Conservation (phyloP, 176 grass and related monocot genomes). For the Avena insularis region DNA sequence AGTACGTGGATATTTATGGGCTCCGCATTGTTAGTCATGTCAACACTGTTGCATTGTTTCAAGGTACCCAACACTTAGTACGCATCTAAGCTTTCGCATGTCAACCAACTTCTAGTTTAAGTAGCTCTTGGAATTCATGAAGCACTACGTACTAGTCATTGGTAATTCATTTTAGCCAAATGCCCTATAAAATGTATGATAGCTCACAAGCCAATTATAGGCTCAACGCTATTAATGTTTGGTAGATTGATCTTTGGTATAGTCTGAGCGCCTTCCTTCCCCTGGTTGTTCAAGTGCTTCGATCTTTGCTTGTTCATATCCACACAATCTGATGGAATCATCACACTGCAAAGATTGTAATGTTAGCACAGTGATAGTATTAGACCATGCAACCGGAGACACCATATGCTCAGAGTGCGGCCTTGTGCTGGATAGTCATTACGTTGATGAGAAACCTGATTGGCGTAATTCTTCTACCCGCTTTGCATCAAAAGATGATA, state of each 20-base stretch:
- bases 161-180: background rate
- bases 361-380: conserved; percentile 24
- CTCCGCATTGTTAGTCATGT: background rate
- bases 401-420: conserved; percentile 28
- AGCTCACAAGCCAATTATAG: background rate
- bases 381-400: conserved; percentile 19
- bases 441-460: conserved; percentile 21
- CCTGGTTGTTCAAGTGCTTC: background rate
- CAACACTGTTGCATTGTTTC: background rate
- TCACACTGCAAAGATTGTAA: conserved; percentile 19
- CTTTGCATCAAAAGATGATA: background rate
- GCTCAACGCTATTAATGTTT: background rate
- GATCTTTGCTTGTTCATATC: background rate
- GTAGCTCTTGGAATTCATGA: background rate
- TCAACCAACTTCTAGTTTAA: conserved; percentile 13
- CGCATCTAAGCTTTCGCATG: background rate
- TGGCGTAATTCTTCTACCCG: background rate
- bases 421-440: conserved; percentile 23
- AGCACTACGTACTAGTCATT: background rate
- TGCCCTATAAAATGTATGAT: background rate
- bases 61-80: background rate
- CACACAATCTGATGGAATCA: conserved; percentile 16
- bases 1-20: background rate
- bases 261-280: background rate
- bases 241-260: background rate